Conservation (phyloP, 148 eudicot genomes). For the Camellia sinensis region DNA sequence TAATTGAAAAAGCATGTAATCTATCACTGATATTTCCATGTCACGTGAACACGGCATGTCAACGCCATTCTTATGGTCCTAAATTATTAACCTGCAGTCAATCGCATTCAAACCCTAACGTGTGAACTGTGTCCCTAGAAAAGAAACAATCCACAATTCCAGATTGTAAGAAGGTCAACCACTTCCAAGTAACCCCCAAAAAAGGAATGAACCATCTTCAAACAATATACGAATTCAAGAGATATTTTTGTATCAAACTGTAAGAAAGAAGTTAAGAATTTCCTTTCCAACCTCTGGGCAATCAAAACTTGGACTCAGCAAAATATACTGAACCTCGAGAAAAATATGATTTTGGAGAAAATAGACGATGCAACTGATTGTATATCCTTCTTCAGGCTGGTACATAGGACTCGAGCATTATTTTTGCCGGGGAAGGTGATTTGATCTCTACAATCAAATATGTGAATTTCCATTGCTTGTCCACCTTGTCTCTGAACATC, state of each 20-base stretch:
- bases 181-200: neutral
- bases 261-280: neutral
- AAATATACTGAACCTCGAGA: neutral
- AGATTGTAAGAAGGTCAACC: neutral
- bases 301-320: conserved; percentile 10
- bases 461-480: conserved; percentile 70
- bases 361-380: neutral
- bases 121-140: too few relatives aligned
- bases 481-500: conserved; percentile 81
- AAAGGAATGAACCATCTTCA: neutral
- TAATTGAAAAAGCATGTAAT: neutral
- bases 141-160: too few relatives aligned
- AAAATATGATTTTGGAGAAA: neutral
- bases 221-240: neutral
- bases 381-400: conserved; percentile 39
- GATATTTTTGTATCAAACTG: neutral
- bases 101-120: neutral
- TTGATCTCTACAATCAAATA: conserved; percentile 60
- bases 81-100: too few relatives aligned
- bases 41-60: neutral
- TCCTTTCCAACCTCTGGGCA: neutral
- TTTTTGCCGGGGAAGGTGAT: conserved; percentile 49
- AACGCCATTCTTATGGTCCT: neutral
- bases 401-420: conserved; percentile 73
- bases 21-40: neutral